Base-by-base conservation (phyloP, 73 alveolate species). In the Blepharisma stoltei region DNA sequence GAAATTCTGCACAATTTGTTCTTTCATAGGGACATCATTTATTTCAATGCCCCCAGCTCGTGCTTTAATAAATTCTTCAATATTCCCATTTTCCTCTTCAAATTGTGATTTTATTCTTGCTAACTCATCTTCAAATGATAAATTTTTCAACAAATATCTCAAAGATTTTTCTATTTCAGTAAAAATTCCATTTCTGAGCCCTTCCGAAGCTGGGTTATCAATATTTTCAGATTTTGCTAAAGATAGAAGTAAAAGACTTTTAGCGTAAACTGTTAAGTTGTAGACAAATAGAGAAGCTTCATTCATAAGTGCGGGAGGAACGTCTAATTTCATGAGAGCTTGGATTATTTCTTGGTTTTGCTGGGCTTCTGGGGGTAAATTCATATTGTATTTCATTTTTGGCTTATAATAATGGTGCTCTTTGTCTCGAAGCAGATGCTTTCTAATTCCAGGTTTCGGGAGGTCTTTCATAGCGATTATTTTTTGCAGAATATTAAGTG, bases 401-500 rank as follows among this genome's bases (percentile, higher is more conserved):
- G 73, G 73, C 46, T 38, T 60, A 25, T 60, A 60, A 5, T 14
- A 60, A n/a, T 60, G 73, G 23, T 60, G 73, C 46, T 60, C 73
- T 60, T 60, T 60, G 46, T 60, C 73, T 18, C 73, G 0, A 25
- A 60, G 23, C 14, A 60, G 73, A 60, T 60, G 73, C 37, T 38
- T 85, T 45, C 97, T 91, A 23, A 71, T 55, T 54, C 83, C 84
- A 3, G 84, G 55, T 55, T 80, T 82, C 9, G 95, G 96, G 23
- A 88, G 66, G 77, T 94, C 99, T 76, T 82, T 92, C 77, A 81
- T 80, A 55, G 89, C 75, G 52, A 87, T 66, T 25, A 94, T 77
- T 85, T 90, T 83, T 67, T 82, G 77, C 81, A 87, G 89, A 37
- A 84, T 54, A 87, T 88, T 70, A 81, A 80, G 73, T 7, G 97